These are phyloP conservation scores for Ramalina intermedia DNA, from an alignment of 495 filamentous ascomycete genomes.

Conservation along the genomic window DNA sequence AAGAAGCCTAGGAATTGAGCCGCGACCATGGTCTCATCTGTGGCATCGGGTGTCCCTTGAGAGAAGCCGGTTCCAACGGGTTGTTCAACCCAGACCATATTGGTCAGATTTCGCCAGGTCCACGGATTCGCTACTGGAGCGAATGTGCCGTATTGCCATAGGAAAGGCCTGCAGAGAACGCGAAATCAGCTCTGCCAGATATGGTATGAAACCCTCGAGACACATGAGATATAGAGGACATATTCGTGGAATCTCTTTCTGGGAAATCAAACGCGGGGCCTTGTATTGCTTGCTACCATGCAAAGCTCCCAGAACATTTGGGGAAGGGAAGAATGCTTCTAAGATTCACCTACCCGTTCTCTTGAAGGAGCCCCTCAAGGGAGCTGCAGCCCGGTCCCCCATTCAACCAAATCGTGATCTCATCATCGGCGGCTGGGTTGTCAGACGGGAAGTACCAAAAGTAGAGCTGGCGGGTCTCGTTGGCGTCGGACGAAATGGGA, in stretches of 20 bases:
- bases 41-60: conserved; percentile 38
- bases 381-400: conserved; percentile 57
- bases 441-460: conserved; percentile 23
- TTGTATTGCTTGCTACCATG: too few relatives aligned
- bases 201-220: too few relatives aligned
- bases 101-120: conserved; percentile 51
- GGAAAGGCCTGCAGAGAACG: conserved; percentile 23
- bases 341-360: conserved; percentile 32
- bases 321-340: too few relatives aligned
- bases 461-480: conserved; percentile 35
- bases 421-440: conserved; percentile 31
- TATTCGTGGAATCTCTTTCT: too few relatives aligned
- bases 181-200: too few relatives aligned
- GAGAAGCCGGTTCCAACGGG: conserved; percentile 45
- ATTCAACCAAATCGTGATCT: conserved; percentile 64
- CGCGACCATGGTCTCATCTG: conserved; percentile 39
- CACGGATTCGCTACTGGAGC: conserved; percentile 46
- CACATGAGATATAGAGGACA: too few relatives aligned
- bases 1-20: conserved; percentile 48
- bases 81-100: conserved; percentile 49
- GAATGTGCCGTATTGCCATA: conserved; percentile 46
- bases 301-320: too few relatives aligned
- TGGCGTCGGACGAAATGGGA: conserved; percentile 34
- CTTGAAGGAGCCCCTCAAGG: conserved; percentile 50
- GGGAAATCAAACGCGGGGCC: too few relatives aligned